Percentiles rank a stretch among this genome's conserved stretches.
These are phyloP conservation scores for Eutypella sp. DNA, from an alignment of 2,329 filamentous ascomycete genomes.

Conservation along the genomic window DNA sequence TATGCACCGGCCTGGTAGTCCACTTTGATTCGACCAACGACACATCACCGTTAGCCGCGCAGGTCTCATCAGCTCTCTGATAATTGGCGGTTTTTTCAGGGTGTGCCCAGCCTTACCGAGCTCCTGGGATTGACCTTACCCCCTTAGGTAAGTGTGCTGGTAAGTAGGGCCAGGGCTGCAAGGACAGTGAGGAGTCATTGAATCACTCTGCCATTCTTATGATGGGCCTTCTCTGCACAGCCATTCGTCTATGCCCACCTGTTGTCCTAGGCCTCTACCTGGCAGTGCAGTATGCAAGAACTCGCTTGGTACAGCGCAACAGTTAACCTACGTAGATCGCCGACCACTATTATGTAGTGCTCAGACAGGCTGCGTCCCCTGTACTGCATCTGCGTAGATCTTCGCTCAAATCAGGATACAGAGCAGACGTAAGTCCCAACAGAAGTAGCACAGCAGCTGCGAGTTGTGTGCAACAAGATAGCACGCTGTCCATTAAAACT, in stretches of 20 bases:
- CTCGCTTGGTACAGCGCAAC: no score
- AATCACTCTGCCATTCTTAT: background rate
- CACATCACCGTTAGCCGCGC: background rate
- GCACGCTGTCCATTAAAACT: background rate
- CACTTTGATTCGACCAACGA: background rate
- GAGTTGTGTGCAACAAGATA: background rate
- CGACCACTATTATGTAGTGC: no score
- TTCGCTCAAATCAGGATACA: background rate
- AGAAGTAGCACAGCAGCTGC: conserved; percentile 4
- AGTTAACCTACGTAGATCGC: background rate
- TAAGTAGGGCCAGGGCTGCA: background rate
- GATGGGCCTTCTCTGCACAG: no score
- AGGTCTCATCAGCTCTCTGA: background rate
- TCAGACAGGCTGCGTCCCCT: background rate
- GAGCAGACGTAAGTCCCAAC: conserved; percentile 1
- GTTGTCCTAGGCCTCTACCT: no score
- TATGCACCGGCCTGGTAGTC: background rate
- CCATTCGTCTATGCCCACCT: no score
- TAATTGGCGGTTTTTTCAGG: background rate
- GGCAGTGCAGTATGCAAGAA: no score
- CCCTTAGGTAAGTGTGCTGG: no score
- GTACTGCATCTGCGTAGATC: background rate
- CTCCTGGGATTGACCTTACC: background rate
- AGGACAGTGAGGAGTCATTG: background rate
- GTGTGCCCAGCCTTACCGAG: background rate